Conservation (phyloP, 306 rosid genomes). For the Dalbergia oliveri region DNA sequence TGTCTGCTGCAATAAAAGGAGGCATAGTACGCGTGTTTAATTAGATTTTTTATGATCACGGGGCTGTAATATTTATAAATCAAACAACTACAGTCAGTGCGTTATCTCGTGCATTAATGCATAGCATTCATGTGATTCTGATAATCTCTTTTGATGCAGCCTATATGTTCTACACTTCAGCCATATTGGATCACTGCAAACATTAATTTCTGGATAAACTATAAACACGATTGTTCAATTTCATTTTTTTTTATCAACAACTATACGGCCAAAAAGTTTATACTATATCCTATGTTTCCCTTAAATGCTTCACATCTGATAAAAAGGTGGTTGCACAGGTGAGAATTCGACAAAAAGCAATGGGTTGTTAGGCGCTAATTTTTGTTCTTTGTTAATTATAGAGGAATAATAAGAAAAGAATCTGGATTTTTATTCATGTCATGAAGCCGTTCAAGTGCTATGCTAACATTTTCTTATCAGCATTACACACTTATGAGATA, state of each 20-base stretch:
- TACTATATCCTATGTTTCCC: background rate
- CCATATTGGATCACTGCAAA: background rate
- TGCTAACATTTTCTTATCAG: too few species aligned
- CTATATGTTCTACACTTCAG: background rate
- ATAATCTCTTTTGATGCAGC: background rate
- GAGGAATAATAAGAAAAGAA: too few species aligned
- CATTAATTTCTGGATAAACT: background rate
- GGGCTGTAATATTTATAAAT: background rate
- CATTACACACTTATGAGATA: too few species aligned
- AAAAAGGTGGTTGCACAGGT: too few species aligned
- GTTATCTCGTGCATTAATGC: conserved; percentile 14
- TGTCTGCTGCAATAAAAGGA: too few species aligned
- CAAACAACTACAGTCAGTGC: background rate
- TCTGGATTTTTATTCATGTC: too few species aligned
- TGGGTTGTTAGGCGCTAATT: too few species aligned
- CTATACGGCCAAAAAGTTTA: background rate
- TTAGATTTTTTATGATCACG: background rate
- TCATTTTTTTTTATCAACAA: background rate
- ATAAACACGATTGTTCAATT: background rate
- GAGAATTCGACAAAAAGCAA: too few species aligned
- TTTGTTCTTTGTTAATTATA: too few species aligned
- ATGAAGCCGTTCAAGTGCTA: too few species aligned
- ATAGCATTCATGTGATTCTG: conserved; percentile 49
- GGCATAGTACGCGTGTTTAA: too few species aligned
- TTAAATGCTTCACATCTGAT: background rate